Evolutionary conservation across 495 filamentous ascomycete genomes (phyloP), one percentile per base, ranked within the genome.

Genomic region (Aspergillus bridgeri): DNA sequence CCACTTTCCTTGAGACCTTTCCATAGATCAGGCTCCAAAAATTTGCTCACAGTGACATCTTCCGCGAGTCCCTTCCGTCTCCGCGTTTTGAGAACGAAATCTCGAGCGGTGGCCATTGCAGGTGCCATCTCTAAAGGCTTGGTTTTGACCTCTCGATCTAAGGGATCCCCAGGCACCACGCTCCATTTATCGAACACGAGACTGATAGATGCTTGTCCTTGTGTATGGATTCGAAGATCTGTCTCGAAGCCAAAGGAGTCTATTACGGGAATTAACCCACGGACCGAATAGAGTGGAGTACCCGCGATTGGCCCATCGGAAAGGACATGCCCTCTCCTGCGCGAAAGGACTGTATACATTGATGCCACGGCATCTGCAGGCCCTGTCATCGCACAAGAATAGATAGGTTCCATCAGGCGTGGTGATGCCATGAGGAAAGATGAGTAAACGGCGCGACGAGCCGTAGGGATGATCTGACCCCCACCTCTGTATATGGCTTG

Each of bases 201-300:
- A 63, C 85, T 91, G 49, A 96, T 83, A 69, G 89, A 89, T 27
- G 90, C 89, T 68, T 92, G 89, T 43, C 94, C 93, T 70, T 96
- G 92, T 0, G 95, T 98, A 68, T 96, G 92, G 64, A 98, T 98
- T 49, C 94, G 78, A 44, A 98, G 80, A 75, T 98, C 94, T 3
- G 94, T 98, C 74, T 98, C 94, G 71, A 98, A 97, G 6, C 94
- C 94, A 67, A 98, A 98, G 11, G 84, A 89, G 75, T 98, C 94
- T 64, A 98, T 95, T 33, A 98, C 94, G 1, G 94, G 94, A 49
- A 98, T 88, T 22, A 96, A 79, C 2, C 94, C 94, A 56, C 83
- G 87, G 25, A 97, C 91, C 13, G 86, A 84, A 75, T 98, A 98
- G 13, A 98, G 81, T n/a, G 91, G 93, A 1, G 95, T 98, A 7